A percentile compares a stretch with the other conserved stretches of the same genome.
Conservation (phyloP, 2,329 filamentous ascomycete genomes). For the Phyllachora maydis region DNA sequence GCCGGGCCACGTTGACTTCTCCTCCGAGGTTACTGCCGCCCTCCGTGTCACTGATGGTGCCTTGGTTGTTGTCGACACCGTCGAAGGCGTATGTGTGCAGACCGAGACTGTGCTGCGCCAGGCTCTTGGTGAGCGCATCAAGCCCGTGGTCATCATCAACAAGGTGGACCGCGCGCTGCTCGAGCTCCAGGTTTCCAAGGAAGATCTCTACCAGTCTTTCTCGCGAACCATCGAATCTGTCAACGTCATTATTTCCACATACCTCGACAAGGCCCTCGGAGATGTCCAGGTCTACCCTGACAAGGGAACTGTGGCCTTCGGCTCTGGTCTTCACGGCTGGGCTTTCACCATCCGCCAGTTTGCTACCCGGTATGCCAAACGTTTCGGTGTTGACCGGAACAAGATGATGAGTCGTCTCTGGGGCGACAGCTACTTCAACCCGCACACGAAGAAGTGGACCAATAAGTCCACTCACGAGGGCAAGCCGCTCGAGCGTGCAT, state of each 20-base stretch:
- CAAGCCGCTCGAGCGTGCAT: conserved; percentile 86
- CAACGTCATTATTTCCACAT: conserved; percentile 99
- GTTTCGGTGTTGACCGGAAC: conserved; percentile 98
- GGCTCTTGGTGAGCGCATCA: conserved; percentile 98
- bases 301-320: conserved; percentile 94
- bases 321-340: conserved; percentile 99
- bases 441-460: conserved; percentile 99
- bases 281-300: conserved; percentile 98
- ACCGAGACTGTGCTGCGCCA: conserved; percentile 99
- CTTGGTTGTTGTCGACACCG: conserved; percentile 97
- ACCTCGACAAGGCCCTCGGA: conserved; percentile 91
- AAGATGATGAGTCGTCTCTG: conserved; percentile 99
- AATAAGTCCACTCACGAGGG: conserved; percentile 68
- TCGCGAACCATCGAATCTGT: conserved; percentile 98
- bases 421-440: conserved; percentile 99
- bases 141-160: conserved; percentile 99
- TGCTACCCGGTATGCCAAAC: conserved; percentile 91
- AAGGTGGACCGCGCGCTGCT: conserved; percentile 99
- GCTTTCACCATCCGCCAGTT: conserved; percentile 99
- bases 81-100: conserved; percentile 99
- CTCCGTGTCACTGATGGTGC: conserved; percentile 99
- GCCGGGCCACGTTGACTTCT: conserved; percentile 99
- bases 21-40: conserved; percentile 95
- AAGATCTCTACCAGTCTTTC: conserved; percentile 99
- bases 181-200: conserved; percentile 95